Percentiles rank a stretch among this genome's conserved stretches.
phyloP scores from a whole-genome alignment of 805 yeast species.

The Metschnikowia anglica region DNA sequence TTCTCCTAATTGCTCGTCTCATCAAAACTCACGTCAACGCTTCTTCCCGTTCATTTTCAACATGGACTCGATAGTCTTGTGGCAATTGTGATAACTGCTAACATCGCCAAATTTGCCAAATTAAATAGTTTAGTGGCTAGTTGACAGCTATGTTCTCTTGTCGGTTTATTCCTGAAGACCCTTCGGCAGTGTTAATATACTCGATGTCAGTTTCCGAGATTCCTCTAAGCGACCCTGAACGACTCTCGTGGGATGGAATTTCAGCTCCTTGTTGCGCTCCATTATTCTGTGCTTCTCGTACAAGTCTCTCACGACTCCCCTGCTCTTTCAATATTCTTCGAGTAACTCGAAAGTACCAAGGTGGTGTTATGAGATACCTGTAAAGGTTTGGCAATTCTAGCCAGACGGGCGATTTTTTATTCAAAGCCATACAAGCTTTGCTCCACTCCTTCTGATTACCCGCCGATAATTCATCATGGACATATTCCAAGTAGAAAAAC shows the following conservation, averaged over 20 bases:
- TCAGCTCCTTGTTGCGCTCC: not conserved
- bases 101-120: not conserved
- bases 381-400: constrained; percentile 6
- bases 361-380: constrained; percentile 11
- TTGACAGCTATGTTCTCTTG: not conserved
- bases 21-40: too few species aligned
- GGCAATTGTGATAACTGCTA: too few species aligned
- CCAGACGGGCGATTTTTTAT: not conserved
- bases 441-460: constrained; percentile 9
- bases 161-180: not conserved
- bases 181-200: not conserved
- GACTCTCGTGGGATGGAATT: not conserved
- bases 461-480: constrained; percentile 2
- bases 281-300: not conserved
- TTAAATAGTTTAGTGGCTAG: not conserved
- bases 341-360: constrained; percentile 9
- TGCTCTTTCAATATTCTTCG: constrained; percentile 3
- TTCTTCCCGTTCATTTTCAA: too few species aligned
- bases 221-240: not conserved
- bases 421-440: not conserved
- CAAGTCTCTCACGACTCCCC: not conserved
- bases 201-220: not conserved
- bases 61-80: too few species aligned
- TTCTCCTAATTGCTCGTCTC: too few species aligned
- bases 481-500: constrained; percentile 17